Base-by-base conservation (phyloP, 2,329 filamentous ascomycete genomes). In the Fusarium sp. region DNA sequence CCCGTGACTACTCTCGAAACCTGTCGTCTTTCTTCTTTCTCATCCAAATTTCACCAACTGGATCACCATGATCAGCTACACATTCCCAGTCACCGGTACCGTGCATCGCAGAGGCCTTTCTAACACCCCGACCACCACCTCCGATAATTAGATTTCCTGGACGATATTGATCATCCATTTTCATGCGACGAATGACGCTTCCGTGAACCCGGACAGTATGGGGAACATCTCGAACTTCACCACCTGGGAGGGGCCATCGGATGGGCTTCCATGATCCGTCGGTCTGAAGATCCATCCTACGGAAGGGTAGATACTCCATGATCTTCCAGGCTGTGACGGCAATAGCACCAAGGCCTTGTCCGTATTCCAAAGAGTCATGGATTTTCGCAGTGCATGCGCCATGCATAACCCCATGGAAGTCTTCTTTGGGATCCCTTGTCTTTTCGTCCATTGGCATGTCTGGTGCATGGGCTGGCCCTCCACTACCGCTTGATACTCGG, bases 241-340 rank as follows among this genome's bases (percentile, higher is more conserved):
- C 93, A 28, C 89, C 86, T 0, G 92, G 92, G 4, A 95, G 79
- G 0, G 92, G 92, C 91, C 92, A 95, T 10, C 88, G 83, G 68
- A 96, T 95, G 0, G 91, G 89, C 76, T 88, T 89, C 92, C 93
- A 96, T 0, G 87, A 88, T 0, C 91, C 91, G 64, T 94, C 90
- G 0, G 81, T 61, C 63, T 88, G 88, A 9, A 95, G 80, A 69
- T 95, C 92, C 90, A 96, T 94, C 23, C 92, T 84, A 2, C 91
- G 85, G 78, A 95, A 94, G 0, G 92, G 92, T 23, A 95, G 81
- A 75, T 91, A 94, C 73, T 95, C 92, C 91, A 95, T 92, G 21
- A 92, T 75, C 34, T 88, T 91, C 92, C 92, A 95, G 3, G 83
- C 85, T 0, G 90, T 69, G 0, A 93, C 90, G 0, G 88, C 86